These are phyloP conservation scores for Talaromyces sp. DNA, from an alignment of 2,329 filamentous ascomycete genomes.

Conservation along the genomic window DNA sequence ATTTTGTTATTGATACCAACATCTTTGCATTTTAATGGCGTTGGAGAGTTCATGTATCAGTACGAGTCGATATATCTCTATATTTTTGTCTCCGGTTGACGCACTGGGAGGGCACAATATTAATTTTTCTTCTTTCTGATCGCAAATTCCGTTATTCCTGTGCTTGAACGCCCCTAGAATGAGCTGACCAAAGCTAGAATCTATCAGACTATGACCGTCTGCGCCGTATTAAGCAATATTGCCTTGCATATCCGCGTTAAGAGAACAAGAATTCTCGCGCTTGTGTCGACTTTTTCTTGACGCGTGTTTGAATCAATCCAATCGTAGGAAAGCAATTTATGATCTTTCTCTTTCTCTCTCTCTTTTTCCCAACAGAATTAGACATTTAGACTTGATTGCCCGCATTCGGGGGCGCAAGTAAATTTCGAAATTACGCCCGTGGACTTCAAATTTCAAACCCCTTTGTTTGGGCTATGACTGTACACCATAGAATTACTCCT, in stretches of 20 bases:
- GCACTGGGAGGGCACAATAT: background rate
- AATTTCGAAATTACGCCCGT: too few species aligned
- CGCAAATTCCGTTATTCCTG: background rate
- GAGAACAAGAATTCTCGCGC: too few species aligned
- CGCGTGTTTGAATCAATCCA: too few species aligned
- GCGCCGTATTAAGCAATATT: background rate
- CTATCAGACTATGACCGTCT: background rate
- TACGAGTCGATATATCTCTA: background rate
- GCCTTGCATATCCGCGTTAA: background rate
- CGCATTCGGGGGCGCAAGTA: too few species aligned
- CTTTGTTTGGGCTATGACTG: too few species aligned
- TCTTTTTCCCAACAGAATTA: too few species aligned
- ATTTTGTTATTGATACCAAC: background rate
- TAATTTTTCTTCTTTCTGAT: background rate
- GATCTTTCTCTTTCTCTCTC: too few species aligned
- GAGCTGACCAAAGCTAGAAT: background rate
- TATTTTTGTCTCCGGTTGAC: background rate
- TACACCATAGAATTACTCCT: too few species aligned
- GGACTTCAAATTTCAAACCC: too few species aligned
- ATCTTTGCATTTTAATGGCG: background rate
- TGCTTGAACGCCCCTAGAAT: background rate
- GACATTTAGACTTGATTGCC: too few species aligned
- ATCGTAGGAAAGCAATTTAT: too few species aligned
- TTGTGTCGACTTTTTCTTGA: background rate
- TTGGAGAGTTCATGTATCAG: background rate